Conservation (phyloP, 805 yeast species). For the Cyberlindnera subsufficiens region DNA sequence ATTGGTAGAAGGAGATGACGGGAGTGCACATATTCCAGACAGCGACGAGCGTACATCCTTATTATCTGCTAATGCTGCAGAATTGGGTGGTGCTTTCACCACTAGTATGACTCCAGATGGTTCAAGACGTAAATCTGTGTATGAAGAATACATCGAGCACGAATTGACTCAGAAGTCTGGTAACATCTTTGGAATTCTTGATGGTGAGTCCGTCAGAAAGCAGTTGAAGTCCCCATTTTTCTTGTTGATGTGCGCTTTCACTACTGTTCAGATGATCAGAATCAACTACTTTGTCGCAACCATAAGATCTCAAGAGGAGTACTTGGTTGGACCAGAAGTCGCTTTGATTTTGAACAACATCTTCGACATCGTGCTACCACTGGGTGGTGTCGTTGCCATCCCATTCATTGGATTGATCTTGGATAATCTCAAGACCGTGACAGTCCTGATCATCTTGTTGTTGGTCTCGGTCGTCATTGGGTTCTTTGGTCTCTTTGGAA, state of each 20-base stretch:
- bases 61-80: constrained; percentile 15
- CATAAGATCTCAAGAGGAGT: constrained; percentile 74
- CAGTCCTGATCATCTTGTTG: constrained; percentile 47
- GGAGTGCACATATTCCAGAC: constrained; percentile 40
- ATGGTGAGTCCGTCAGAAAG: constrained; percentile 45
- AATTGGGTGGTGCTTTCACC: constrained; percentile 5
- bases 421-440: constrained; percentile 64
- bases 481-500: constrained; percentile 56
- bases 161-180: constrained; percentile 48
- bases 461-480: constrained; percentile 60
- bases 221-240: constrained; percentile 67
- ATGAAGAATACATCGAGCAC: constrained; percentile 61
- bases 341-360: constrained; percentile 63
- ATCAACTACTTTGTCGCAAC: constrained; percentile 93
- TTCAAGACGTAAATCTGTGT: constrained; percentile 45
- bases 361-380: constrained; percentile 81
- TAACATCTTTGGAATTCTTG: constrained; percentile 68
- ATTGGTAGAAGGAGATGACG: constrained; percentile 32
- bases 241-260: constrained; percentile 65
- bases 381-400: constrained; percentile 82
- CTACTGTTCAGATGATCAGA: constrained; percentile 85
- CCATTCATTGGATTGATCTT: constrained; percentile 80
- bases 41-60: constrained; percentile 31
- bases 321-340: constrained; percentile 44
- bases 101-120: constrained; percentile 18